These are phyloP conservation scores for Ganoderma lucidum DNA, from an alignment of 1,284 basidiomycete genomes.

Conservation along the genomic window DNA sequence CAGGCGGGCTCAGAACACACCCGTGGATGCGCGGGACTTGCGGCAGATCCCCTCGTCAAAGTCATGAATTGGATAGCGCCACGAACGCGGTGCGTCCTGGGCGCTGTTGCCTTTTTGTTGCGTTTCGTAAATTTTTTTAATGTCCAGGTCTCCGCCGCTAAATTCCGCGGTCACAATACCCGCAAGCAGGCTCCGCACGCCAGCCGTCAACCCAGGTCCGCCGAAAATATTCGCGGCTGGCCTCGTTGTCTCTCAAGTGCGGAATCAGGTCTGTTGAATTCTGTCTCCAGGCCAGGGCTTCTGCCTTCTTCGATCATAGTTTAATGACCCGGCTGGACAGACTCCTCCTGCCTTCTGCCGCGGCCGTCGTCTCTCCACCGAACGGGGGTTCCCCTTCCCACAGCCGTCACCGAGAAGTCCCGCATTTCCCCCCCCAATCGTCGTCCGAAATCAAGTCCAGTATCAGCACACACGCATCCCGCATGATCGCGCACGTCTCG, in stretches of 20 bases:
- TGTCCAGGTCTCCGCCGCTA: not conserved
- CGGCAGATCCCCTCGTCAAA: not conserved
- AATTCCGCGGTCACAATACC: not conserved
- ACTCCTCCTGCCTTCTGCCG: not conserved
- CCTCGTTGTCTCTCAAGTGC: too few relatives aligned
- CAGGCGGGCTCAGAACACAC: not conserved
- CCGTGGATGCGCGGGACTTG: not conserved
- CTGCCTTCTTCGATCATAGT: not conserved
- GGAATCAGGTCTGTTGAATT: not conserved
- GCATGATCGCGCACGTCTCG: not conserved
- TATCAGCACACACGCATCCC: not conserved
- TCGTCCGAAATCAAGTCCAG: not conserved
- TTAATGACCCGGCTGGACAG: not conserved
- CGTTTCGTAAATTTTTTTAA: not conserved
- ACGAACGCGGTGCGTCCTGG: conserved; percentile 2
- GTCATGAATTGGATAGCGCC: not conserved
- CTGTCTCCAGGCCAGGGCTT: not conserved
- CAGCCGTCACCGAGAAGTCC: not conserved
- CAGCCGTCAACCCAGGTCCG: not conserved
- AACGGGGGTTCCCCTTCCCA: not conserved
- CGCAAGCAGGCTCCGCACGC: not conserved
- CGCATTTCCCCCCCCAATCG: not conserved
- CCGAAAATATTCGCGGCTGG: not conserved
- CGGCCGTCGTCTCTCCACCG: not conserved
- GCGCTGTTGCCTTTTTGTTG: not conserved